Conservation (phyloP, 805 yeast genomes). For the Spathaspora passalidarum region DNA sequence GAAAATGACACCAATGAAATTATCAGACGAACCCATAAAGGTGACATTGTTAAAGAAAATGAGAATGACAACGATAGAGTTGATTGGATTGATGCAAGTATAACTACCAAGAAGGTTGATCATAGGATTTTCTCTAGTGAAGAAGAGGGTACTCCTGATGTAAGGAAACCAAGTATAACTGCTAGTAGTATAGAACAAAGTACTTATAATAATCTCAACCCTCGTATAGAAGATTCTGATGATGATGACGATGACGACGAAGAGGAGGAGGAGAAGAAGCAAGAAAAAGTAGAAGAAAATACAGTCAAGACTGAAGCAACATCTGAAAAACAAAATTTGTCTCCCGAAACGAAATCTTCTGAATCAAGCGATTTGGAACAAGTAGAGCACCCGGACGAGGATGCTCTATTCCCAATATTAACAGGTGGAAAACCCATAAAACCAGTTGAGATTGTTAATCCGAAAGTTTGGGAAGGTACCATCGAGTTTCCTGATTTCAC, state of each 20-base stretch:
- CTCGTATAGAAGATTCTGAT: conserved; percentile 24
- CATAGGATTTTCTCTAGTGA: conserved; percentile 31
- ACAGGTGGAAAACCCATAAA: conserved; percentile 11
- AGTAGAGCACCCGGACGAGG: conserved; percentile 19
- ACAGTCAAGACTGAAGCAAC: not conserved
- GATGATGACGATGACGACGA: conserved; percentile 18
- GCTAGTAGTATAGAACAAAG: conserved; percentile 7
- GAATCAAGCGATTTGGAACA: conserved; percentile 17
- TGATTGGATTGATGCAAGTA: conserved; percentile 20
- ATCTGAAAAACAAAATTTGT: not conserved
- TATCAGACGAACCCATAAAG: conserved; percentile 80
- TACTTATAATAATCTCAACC: conserved; percentile 18
- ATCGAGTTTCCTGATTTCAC: conserved; percentile 50
- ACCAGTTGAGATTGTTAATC: not conserved
- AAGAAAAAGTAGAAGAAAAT: not conserved
- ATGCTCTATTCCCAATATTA: conserved; percentile 32
- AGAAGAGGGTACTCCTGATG: conserved; percentile 6
- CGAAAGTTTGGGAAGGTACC: conserved; percentile 45
- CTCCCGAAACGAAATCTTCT: conserved; percentile 5
- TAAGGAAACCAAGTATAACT: conserved; percentile 8
- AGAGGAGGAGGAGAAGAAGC: conserved; percentile 7
- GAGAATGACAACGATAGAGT: conserved; percentile 19
- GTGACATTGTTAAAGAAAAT: conserved; percentile 50
- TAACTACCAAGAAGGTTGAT: conserved; percentile 33
- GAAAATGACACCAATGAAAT: conserved; percentile 53